Evolutionary conservation across 106 monocot species (phyloP).

Genomic region (Xerophyta viscosa): DNA sequence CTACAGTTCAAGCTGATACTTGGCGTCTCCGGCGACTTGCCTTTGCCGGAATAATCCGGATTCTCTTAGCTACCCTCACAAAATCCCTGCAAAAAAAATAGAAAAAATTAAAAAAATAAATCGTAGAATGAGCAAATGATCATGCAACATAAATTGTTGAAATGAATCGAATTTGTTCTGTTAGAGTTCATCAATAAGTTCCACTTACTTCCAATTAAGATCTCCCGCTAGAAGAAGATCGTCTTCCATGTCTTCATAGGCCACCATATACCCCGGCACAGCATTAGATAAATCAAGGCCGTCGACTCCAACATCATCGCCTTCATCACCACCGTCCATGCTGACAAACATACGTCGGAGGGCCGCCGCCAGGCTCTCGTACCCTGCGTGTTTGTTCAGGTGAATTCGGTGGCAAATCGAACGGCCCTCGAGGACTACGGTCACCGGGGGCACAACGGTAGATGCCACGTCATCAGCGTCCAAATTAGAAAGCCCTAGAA

Average conservation of each 20-base stretch:
- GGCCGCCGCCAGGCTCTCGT: constrained; percentile 58
- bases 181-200: no score
- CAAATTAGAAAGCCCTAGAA: constrained; percentile 27
- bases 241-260: constrained; percentile 84
- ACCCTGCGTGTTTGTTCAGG: constrained; percentile 47
- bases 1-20: background rate
- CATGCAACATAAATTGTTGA: no score
- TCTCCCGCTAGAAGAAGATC: constrained; percentile 86
- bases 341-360: constrained; percentile 61
- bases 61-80: constrained; percentile 35
- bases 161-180: no score
- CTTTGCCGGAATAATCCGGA: constrained; percentile 36
- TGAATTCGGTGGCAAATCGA: constrained; percentile 75
- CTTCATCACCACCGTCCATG: constrained; percentile 2
- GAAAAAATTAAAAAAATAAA: background rate
- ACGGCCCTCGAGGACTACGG: constrained; percentile 68
- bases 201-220: constrained; percentile 64
- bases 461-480: constrained; percentile 25
- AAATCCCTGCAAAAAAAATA: constrained; percentile 24
- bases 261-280: constrained; percentile 71
- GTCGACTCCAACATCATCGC: background rate
- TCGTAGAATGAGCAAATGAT: background rate
- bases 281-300: constrained; percentile 55
- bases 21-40: constrained; percentile 9
- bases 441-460: constrained; percentile 44